Evolutionary conservation across 371 early-diverging fungal species (phyloP).

Genomic region (Nematocida sp.): DNA sequence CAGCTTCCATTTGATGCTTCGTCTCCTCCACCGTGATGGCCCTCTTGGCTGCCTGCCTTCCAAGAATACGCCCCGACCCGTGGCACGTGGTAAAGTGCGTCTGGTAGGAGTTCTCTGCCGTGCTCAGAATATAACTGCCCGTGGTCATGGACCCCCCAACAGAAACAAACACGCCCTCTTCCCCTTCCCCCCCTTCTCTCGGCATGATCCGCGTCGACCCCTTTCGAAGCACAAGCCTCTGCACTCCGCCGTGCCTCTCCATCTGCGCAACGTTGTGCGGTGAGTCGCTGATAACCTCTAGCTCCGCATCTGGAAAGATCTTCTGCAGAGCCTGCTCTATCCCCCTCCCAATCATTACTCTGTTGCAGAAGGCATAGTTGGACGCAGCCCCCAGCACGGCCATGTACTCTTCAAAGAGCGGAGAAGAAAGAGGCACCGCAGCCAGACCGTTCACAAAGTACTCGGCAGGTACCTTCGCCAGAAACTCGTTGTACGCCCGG

Average conservation of each 20-base stretch:
- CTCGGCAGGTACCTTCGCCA: slow-evolving; percentile 23
- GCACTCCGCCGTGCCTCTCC: slow-evolving; percentile 20
- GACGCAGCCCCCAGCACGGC: slow-evolving; percentile 53
- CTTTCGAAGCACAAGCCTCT: slow-evolving; percentile 60
- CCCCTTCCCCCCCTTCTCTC: background rate
- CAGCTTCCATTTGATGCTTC: slow-evolving; percentile 13
- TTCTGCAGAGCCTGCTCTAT: slow-evolving; percentile 48
- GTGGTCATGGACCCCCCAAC: slow-evolving; percentile 66
- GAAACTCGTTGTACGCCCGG: slow-evolving; percentile 45
- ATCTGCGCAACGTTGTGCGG: slow-evolving; percentile 61
- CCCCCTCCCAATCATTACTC: slow-evolving; percentile 56
- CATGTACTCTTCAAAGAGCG: slow-evolving; percentile 55
- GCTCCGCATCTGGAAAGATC: slow-evolving; percentile 17
- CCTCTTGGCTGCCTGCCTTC: slow-evolving; percentile 47
- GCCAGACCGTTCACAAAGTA: background rate
- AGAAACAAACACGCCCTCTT: background rate
- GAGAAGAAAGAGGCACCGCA: slow-evolving; percentile 15
- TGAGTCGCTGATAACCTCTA: slow-evolving; percentile 60
- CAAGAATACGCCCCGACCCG: slow-evolving; percentile 63
- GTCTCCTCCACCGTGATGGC: slow-evolving; percentile 50
- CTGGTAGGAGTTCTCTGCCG: slow-evolving; percentile 25
- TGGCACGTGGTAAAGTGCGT: slow-evolving; percentile 59
- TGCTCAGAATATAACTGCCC: slow-evolving; percentile 58
- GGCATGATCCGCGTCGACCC: slow-evolving; percentile 54
- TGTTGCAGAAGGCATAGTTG: slow-evolving; percentile 65